A percentile compares a stretch with the other conserved stretches of the same genome.
phyloP scores from a whole-genome alignment of 2,329 filamentous ascomycete species.

The Raffaelea albimanens region DNA sequence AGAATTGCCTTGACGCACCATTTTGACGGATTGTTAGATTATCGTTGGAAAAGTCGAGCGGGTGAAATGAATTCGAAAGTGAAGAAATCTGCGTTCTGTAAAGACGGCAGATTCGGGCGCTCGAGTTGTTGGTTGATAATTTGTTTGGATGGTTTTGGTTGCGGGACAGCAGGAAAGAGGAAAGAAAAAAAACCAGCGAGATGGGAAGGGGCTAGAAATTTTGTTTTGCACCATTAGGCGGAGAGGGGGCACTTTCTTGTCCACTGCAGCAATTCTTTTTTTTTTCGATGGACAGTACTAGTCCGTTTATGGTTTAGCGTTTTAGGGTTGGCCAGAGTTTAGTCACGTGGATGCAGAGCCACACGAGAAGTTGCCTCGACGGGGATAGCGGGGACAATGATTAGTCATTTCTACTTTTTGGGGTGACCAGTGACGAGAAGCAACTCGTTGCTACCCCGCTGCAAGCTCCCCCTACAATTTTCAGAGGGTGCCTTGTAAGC shows the following conservation, averaged over 20 bases:
- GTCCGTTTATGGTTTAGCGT: slow-evolving; percentile 6
- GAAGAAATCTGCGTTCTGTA: slow-evolving; percentile 27
- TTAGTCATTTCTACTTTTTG: slow-evolving; percentile 3
- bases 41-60: slow-evolving; percentile 34
- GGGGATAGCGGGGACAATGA: background rate
- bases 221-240: slow-evolving; percentile 3
- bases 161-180: slow-evolving; percentile 8
- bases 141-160: slow-evolving; percentile 14
- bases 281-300: slow-evolving; percentile 5
- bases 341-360: slow-evolving; percentile 5
- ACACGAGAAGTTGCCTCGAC: slow-evolving; percentile 5
- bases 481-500: too few relatives aligned
- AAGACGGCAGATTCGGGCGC: slow-evolving; percentile 40
- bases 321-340: slow-evolving; percentile 10
- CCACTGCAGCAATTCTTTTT: slow-evolving; percentile 1
- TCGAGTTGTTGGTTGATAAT: slow-evolving; percentile 30
- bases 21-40: slow-evolving; percentile 49
- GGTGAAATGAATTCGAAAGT: slow-evolving; percentile 32
- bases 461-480: too few relatives aligned
- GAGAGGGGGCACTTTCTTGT: slow-evolving; percentile 36
- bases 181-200: slow-evolving; percentile 17
- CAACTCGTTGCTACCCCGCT: too few relatives aligned
- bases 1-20: slow-evolving; percentile 36
- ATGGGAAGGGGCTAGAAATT: slow-evolving; percentile 2
- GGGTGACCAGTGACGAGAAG: background rate